These are phyloP conservation scores for Arthrobotrys conoides DNA, from an alignment of 2,329 filamentous ascomycete species.

Conservation along the genomic window DNA sequence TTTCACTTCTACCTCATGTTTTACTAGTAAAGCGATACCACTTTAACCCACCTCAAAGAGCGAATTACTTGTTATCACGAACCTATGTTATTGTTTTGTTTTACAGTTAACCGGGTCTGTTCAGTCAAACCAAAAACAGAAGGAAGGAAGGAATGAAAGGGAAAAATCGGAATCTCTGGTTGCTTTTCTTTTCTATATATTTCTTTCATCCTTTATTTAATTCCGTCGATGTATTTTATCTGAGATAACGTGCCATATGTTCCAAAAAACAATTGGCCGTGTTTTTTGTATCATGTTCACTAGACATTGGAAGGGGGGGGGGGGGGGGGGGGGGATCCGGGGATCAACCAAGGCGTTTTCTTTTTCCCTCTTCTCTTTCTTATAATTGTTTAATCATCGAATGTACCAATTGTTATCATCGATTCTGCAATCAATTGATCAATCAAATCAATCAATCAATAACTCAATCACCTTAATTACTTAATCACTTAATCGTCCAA, in stretches of 20 bases:
- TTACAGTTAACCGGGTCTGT: conserved; percentile 1
- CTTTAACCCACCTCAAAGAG: conserved; percentile 1
- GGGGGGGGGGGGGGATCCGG: conserved; percentile 48
- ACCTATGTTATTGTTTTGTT: not conserved
- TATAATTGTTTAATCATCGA: not conserved
- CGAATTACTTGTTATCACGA: not conserved
- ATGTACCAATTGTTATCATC: conserved; percentile 4
- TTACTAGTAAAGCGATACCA: conserved; percentile 42
- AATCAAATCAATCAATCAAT: not conserved
- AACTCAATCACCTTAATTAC: not conserved
- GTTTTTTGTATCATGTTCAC: conserved; percentile 47
- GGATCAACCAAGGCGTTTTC: conserved; percentile 32
- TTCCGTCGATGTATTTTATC: conserved; percentile 18
- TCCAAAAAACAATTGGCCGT: conserved; percentile 3
- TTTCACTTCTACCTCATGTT: conserved; percentile 44
- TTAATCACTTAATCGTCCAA: not conserved
- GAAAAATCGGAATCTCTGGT: not conserved
- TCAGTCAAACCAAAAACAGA: not conserved
- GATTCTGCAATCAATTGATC: not conserved
- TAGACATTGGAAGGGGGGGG: conserved; percentile 37
- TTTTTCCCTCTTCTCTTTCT: not conserved
- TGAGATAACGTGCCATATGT: conserved; percentile 4
- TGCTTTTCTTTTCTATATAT: conserved; percentile 9
- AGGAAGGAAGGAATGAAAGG: not conserved
- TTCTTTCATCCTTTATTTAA: not conserved